These are phyloP conservation scores for Zymoseptoria crescenta DNA, from an alignment of 2,329 filamentous ascomycete genomes.

Conservation along the genomic window DNA sequence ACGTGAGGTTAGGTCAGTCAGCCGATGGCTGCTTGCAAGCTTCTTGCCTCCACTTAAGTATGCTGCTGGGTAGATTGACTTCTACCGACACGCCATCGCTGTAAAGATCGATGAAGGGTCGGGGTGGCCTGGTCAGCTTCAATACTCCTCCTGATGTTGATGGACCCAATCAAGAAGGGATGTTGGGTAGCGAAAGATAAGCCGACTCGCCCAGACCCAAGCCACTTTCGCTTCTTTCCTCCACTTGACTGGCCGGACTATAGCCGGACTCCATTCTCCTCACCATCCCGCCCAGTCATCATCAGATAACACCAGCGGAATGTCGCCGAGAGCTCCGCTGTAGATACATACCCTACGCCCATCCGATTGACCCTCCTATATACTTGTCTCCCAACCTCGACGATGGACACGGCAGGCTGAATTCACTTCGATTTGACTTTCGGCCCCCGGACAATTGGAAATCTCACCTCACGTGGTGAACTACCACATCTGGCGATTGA, in stretches of 20 bases:
- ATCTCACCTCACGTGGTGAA: not conserved
- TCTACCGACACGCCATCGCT: too few species aligned
- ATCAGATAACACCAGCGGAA: not conserved
- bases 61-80: too few species aligned
- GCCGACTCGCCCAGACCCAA: not conserved
- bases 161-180: not conserved
- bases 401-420: slow-evolving; percentile 1
- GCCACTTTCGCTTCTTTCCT: not conserved
- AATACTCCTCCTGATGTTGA: not conserved
- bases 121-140: not conserved
- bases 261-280: not conserved
- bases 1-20: not conserved
- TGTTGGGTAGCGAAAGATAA: not conserved
- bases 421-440: not conserved
- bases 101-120: too few species aligned
- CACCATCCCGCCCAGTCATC: not conserved
- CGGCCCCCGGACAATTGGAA: not conserved
- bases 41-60: not conserved
- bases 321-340: not conserved
- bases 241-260: not conserved
- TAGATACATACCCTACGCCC: not conserved
- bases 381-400: slow-evolving; percentile 1
- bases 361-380: not conserved
- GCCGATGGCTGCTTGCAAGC: too few species aligned
- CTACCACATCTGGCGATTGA: not conserved